Base-by-base conservation (phyloP, 306 rosid species). In the Pueraria montana region DNA sequence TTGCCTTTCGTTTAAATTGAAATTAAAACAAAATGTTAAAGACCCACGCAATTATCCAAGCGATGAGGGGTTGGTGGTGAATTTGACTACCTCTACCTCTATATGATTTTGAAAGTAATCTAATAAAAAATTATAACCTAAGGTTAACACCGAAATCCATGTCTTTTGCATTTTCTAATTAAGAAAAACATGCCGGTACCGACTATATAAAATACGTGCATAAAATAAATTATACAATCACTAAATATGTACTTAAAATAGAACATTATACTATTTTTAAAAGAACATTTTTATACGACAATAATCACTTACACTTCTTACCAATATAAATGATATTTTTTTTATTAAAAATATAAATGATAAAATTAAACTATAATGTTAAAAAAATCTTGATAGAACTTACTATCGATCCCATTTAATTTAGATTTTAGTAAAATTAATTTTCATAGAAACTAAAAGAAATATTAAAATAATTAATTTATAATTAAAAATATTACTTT, bases 11-110 rank as follows among this genome's bases (percentile, higher is more conserved):
- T 26, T 11, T 11, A 58, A 70, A 46, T 42, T 70, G 23, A 58
- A 80, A 72, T 30, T 72, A 13, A 61, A 46, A 50, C 6, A 40
- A 74, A 74, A 26, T 52, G 76, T 74, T 61, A 74, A 66, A 40
- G 40, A 8, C 30, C 30, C 72, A 82, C 40, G 32, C 48, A 75
- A 27, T 55, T 56, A 42, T 74, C 79, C 58, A 74, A 73, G 24
- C 23, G 3, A 58, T 14, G 18, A 58, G 11, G 27, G 42, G 65
- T 64, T 72, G 52, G 79, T 17, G n/a, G 20, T 45, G 76, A 64
- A 63, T 73, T 73, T 30, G n/a, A 45, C 4, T 2, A 9, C 65
- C 77, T 56, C 4, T 2, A 9, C 65, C 77, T 56, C 52, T 11
- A 4, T 17, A 11, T 46, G 65, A 12, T 36, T 32, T 26, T 61